A percentile compares a stretch with the other conserved stretches of the same genome.
These are phyloP conservation scores for Termitomyces sp. DNA, from an alignment of 768 basidiomycete genomes.

Conservation along the genomic window DNA sequence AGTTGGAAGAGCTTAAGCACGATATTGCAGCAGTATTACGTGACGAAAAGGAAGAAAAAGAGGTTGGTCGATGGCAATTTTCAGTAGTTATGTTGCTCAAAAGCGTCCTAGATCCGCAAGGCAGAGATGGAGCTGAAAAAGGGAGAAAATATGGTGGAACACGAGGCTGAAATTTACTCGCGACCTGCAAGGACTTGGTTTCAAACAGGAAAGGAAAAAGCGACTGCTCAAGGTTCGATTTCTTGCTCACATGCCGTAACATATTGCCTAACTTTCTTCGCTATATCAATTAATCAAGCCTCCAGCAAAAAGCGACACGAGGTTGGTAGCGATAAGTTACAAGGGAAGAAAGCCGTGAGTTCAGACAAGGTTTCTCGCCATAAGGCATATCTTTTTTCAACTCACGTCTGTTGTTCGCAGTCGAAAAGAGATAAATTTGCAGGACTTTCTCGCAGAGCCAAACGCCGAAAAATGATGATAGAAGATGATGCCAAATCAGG, in stretches of 20 bases:
- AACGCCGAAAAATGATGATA: constrained; percentile 81
- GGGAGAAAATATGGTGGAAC: constrained; percentile 92
- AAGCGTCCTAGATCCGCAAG: constrained; percentile 54
- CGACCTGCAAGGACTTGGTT: constrained; percentile 99
- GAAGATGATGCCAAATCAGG: constrained; percentile 70
- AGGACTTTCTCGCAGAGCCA: constrained; percentile 82
- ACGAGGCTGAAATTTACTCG: constrained; percentile 87
- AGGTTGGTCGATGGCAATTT: constrained; percentile 34
- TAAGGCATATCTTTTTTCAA: not conserved
- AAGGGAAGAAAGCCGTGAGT: constrained; percentile 30
- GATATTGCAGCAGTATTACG: constrained; percentile 77
- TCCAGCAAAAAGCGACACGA: constrained; percentile 75
- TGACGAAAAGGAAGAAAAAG: constrained; percentile 96
- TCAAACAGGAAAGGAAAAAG: constrained; percentile 82
- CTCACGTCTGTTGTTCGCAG: constrained; percentile 26
- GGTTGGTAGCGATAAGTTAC: constrained; percentile 35
- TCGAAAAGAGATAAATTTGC: constrained; percentile 73
- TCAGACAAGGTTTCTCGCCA: constrained; percentile 34
- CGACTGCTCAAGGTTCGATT: constrained; percentile 64
- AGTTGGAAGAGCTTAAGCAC: constrained; percentile 61
- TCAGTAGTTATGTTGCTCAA: constrained; percentile 7
- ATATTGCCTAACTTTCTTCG: not conserved
- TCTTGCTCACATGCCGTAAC: not conserved
- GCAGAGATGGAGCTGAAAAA: constrained; percentile 97
- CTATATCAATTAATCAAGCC: constrained; percentile 35